phyloP scores from a whole-genome alignment of 495 filamentous ascomycete genomes.

The Hypoxylon crocopeplum region DNA sequence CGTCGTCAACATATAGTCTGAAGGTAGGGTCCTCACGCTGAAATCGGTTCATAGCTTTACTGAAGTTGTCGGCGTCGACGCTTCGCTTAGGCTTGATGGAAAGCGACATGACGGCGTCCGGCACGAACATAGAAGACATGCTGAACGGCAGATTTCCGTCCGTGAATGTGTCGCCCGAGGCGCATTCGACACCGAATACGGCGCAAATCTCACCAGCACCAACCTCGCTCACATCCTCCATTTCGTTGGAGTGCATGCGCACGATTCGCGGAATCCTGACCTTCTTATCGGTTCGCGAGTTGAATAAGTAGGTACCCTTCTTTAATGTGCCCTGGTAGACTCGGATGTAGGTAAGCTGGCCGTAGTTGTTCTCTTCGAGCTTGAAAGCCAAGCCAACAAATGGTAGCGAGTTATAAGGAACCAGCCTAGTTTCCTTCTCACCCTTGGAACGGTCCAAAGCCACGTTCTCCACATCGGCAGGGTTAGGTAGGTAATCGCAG shows the following conservation, averaged over 20 bases:
- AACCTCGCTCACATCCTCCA: conserved; percentile 94
- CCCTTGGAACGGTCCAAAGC: conserved; percentile 82
- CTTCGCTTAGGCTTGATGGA: conserved; percentile 96
- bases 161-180: conserved; percentile 97
- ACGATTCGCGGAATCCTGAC: conserved; percentile 97
- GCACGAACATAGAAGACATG: conserved; percentile 99
- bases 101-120: conserved; percentile 96
- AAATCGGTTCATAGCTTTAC: conserved; percentile 98
- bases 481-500: conserved; percentile 95
- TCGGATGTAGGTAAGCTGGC: conserved; percentile 97
- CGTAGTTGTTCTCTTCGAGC: conserved; percentile 98
- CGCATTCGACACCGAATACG: conserved; percentile 97
- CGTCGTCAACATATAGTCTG: conserved; percentile 87
- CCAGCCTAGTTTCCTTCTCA: conserved; percentile 81
- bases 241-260: conserved; percentile 99
- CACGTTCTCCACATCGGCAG: conserved; percentile 85
- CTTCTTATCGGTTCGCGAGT: conserved; percentile 92
- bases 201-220: conserved; percentile 98
- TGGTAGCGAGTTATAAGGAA: conserved; percentile 90
- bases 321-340: conserved; percentile 94
- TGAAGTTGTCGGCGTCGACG: conserved; percentile 93
- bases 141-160: conserved; percentile 91
- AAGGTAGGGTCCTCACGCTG: conserved; percentile 99
- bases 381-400: conserved; percentile 99
- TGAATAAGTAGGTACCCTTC: conserved; percentile 90